These are phyloP conservation scores for Cicer pinnatifidum DNA, from an alignment of 306 rosid species.

Conservation along the genomic window DNA sequence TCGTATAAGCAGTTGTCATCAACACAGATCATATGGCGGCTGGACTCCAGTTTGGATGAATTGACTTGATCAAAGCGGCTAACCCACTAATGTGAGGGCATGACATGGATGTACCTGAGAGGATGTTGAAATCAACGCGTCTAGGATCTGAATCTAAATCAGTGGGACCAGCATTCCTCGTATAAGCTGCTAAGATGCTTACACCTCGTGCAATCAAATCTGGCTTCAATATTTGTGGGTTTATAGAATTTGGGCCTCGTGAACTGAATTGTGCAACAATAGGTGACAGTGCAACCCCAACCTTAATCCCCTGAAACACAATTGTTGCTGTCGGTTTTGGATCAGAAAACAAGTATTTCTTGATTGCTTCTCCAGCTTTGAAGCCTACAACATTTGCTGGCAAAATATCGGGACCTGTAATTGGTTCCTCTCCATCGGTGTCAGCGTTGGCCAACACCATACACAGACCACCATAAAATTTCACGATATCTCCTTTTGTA, in stretches of 20 bases:
- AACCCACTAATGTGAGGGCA: too few relatives aligned
- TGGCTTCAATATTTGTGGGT: conserved; percentile 11
- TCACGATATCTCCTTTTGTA: conserved; percentile 68
- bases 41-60: too few relatives aligned
- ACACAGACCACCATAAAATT: conserved; percentile 71
- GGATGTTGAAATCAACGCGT: too few relatives aligned
- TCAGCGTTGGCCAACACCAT: conserved; percentile 67
- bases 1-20: too few relatives aligned
- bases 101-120: too few relatives aligned
- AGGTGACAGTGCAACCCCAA: conserved; percentile 72
- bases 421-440: conserved; percentile 62
- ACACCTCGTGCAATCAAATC: too few relatives aligned
- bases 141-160: too few relatives aligned
- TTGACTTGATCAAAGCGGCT: too few relatives aligned
- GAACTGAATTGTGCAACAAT: conserved; percentile 78
- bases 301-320: conserved; percentile 62
- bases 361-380: conserved; percentile 50
- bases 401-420: conserved; percentile 67
- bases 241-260: conserved; percentile 65
- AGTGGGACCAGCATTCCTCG: too few relatives aligned
- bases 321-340: conserved; percentile 58
- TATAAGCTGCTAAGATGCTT: too few relatives aligned
- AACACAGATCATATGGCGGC: too few relatives aligned
- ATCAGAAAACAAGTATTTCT: conserved; percentile 51
- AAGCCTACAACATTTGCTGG: conserved; percentile 65